Percentiles rank a stretch among this genome's conserved stretches.
These are phyloP conservation scores for Trametes hirsuta DNA, from an alignment of 1,284 basidiomycete genomes.

Conservation along the genomic window DNA sequence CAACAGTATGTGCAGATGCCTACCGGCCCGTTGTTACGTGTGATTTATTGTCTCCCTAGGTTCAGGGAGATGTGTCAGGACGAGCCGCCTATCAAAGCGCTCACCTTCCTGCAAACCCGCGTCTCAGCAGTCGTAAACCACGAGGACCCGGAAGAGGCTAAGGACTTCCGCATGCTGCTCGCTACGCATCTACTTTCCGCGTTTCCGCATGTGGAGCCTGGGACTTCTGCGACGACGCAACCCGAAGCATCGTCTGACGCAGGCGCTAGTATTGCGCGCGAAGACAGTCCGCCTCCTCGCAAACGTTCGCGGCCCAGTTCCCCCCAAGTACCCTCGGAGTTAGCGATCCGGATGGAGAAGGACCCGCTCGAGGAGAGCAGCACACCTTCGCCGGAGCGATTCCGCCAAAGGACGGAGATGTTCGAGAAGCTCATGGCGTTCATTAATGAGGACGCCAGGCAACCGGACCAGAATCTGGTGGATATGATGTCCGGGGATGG, in stretches of 20 bases:
- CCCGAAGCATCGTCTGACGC: neutral
- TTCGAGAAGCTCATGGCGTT: constrained; percentile 71
- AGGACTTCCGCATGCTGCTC: constrained; percentile 67
- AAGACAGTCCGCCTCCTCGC: constrained; percentile 22
- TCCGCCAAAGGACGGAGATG: constrained; percentile 63
- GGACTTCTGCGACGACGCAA: neutral
- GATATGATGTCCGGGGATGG: constrained; percentile 35
- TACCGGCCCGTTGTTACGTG: neutral
- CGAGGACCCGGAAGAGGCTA: constrained; percentile 59
- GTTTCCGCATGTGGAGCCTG: constrained; percentile 4
- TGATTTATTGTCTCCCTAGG: constrained; percentile 39
- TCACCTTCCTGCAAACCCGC: constrained; percentile 70
- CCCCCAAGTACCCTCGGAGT: neutral
- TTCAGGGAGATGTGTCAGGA: constrained; percentile 80
- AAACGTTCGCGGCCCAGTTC: constrained; percentile 21
- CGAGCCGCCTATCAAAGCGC: constrained; percentile 62
- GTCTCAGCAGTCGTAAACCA: constrained; percentile 76
- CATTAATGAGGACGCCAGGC: constrained; percentile 61
- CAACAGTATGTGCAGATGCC: constrained; percentile 58
- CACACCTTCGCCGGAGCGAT: constrained; percentile 42
- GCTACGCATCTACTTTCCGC: constrained; percentile 63
- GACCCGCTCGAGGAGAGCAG: constrained; percentile 41
- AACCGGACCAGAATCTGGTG: constrained; percentile 49
- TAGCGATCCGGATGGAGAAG: constrained; percentile 37
- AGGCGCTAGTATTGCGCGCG: neutral